A percentile compares a stretch with the other conserved stretches of the same genome.
Evolutionary conservation across 306 rosid genomes (phyloP).

Genomic region (Morella rubra): DNA sequence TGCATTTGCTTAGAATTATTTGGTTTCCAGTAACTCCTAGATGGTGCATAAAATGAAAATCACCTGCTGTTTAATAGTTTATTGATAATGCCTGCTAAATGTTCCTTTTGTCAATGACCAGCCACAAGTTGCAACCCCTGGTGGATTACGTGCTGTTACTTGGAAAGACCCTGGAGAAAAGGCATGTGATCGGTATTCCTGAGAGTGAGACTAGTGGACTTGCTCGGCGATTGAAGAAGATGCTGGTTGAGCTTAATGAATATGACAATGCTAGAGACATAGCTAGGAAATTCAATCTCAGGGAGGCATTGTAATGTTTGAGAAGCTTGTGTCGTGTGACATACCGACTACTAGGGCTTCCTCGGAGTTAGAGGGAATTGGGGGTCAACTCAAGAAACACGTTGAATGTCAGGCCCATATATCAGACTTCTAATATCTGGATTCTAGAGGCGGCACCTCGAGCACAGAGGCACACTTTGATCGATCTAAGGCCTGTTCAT

Average conservation of each 20-base stretch:
- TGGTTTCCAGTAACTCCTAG: background rate
- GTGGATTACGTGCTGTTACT: conserved; percentile 64
- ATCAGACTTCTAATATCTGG: background rate
- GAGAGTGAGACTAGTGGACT: conserved; percentile 66
- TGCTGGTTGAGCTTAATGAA: conserved; percentile 85
- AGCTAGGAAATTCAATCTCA: conserved; percentile 75
- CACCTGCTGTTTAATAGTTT: background rate
- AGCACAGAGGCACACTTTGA: background rate
- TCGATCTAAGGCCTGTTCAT: background rate
- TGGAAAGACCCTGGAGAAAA: conserved; percentile 75
- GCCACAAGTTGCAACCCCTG: conserved; percentile 78
- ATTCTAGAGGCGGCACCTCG: conserved; percentile 4
- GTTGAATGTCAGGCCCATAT: background rate
- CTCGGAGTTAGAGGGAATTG: conserved; percentile 6
- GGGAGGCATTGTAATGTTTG: conserved; percentile 68
- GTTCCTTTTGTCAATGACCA: conserved; percentile 28
- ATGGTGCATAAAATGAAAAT: no score
- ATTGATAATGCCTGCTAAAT: background rate
- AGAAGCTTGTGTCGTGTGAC: conserved; percentile 19
- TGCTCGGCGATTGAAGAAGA: conserved; percentile 85
- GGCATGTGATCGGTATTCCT: conserved; percentile 36
- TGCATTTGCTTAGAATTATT: no score
- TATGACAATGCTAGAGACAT: conserved; percentile 80
- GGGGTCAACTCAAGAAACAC: background rate
- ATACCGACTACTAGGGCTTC: conserved; percentile 1